Evolutionary conservation across 352 stramenopile genomes (phyloP).

Genomic region (Saprolegnia diclina): DNA sequence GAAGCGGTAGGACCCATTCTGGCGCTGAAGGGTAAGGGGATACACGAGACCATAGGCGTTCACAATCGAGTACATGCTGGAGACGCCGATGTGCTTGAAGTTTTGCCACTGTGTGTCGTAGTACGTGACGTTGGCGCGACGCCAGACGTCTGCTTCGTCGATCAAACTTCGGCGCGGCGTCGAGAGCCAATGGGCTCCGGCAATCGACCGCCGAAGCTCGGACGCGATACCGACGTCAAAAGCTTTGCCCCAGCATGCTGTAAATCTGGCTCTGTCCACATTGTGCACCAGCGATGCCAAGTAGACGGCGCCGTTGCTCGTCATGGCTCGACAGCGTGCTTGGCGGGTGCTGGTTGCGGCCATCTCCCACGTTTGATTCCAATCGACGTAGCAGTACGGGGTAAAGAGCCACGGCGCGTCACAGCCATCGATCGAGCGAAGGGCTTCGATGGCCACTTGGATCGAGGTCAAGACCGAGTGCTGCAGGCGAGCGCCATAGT

Average conservation of each 20-base stretch:
- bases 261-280: neutral
- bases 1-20: neutral
- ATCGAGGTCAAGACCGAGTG: neutral
- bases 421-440: conserved; percentile 9
- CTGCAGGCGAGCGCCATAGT: neutral
- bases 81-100: conserved; percentile 10
- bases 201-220: neutral
- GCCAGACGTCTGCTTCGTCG: conserved; percentile 3
- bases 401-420: conserved; percentile 8
- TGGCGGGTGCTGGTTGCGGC: neutral
- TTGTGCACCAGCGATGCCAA: neutral
- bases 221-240: neutral
- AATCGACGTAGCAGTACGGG: conserved; percentile 21
- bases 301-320: neutral
- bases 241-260: neutral
- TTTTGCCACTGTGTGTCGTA: conserved; percentile 21
- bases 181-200: neutral
- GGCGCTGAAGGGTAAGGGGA: neutral
- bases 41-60: conserved; percentile 11
- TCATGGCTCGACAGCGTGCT: neutral
- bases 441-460: neutral
- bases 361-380: conserved; percentile 13
- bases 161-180: no score
- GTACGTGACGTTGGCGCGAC: neutral
- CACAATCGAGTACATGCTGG: neutral